These are phyloP conservation scores for Phytophthora foliorum DNA, from an alignment of 352 stramenopile species.

Conservation along the genomic window DNA sequence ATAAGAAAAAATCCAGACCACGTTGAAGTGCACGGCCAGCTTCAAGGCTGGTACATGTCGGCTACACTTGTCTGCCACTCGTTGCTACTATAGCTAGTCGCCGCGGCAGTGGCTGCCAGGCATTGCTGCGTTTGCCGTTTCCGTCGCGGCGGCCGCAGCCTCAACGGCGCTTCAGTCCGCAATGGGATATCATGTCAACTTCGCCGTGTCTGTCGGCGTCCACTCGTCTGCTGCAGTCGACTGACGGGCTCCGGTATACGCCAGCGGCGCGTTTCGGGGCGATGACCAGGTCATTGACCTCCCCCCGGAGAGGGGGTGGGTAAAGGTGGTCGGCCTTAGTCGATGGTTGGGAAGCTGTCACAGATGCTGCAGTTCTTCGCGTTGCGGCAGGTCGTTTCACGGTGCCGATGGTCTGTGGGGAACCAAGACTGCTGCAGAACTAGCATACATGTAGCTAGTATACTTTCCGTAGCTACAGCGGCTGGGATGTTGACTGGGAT, in stretches of 20 bases:
- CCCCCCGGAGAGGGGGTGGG: constrained; percentile 2
- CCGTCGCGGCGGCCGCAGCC: no score
- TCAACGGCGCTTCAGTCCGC: constrained; percentile 4
- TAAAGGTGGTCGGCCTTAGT: constrained; percentile 8
- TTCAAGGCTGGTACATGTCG: background rate
- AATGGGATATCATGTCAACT: constrained; percentile 37
- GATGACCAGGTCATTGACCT: no score
- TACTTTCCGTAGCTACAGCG: no score
- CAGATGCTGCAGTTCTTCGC: constrained; percentile 2
- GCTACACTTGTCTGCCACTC: background rate
- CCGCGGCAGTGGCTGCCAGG: no score
- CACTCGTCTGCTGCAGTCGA: constrained; percentile 9
- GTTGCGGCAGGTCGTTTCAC: background rate
- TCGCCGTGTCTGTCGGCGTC: constrained; percentile 17
- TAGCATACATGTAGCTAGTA: no score
- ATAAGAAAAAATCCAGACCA: constrained; percentile 43
- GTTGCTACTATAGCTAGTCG: no score
- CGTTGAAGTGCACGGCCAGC: constrained; percentile 22
- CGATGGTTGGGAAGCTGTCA: constrained; percentile 1
- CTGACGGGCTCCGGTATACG: constrained; percentile 21
- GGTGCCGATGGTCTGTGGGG: background rate
- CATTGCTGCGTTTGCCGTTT: no score
- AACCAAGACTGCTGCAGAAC: no score
- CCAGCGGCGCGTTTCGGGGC: background rate
- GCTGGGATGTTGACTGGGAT: no score